Base-by-base conservation (phyloP, 768 basidiomycete species). In the Macrocybe gigantea region DNA sequence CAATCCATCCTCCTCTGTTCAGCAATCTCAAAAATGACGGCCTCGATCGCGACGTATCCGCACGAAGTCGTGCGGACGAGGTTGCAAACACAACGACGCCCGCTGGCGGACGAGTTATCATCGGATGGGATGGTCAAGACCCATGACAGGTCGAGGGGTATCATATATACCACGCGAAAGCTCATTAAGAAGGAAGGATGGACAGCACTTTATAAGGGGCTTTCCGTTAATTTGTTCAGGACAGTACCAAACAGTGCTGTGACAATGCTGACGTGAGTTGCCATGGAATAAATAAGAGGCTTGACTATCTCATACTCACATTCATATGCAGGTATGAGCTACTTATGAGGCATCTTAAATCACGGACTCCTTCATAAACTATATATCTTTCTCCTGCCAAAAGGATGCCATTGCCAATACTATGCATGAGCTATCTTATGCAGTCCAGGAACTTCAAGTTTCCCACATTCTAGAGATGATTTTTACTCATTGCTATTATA, bases 11-110 rank as follows among this genome's bases (percentile, higher is more conserved):
- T 99, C 11, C 64, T 85, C 13, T 98, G 93, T 71, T 94, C 92
- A 12, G 91, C 89, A n/a, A 68, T 82, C 29, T 87, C 93, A 14
- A 99, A 99, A 64, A 96, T 97, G 89, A 84, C 89, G 1, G 96
- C 96, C 6, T 93, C 93, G 12, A 70, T 97, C 13, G 88, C 86
- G 34, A 98, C 96, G 33, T 99, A 99, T 64, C 96, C 96, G 1
- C 96, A 99, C 67, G 96, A 99, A 66, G 96, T 99, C 38, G 77
- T 99, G 33, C 88, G 96, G n/a, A 98, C 96, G n/a, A 82, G 95
- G 5, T 68, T 98, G 41, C 96, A 99, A 66, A 94, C 95, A 3
- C 81, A 85, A 56, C 75, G 79, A 49, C 78, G 80, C 44, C 85
- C 81, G 39, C 70, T 88, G 41, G 71, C 76, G 38, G 76, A 76